These are phyloP conservation scores for Colletotrichum sidae DNA, from an alignment of 2,329 filamentous ascomycete genomes.

Conservation along the genomic window DNA sequence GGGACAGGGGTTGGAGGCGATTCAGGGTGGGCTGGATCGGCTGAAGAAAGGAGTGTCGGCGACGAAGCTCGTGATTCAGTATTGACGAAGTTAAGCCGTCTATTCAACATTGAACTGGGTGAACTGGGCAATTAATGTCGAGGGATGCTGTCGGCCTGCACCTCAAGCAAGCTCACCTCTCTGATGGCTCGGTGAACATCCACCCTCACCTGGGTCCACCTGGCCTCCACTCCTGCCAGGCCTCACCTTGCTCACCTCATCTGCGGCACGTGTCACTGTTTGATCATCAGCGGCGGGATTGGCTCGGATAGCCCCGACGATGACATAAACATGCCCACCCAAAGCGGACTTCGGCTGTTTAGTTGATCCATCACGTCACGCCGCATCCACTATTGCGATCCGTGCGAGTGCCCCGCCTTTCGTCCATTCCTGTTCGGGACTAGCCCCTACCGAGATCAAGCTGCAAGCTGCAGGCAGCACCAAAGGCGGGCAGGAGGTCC, in stretches of 20 bases:
- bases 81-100: not conserved
- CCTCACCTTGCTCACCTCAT: not conserved
- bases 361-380: conserved; percentile 20
- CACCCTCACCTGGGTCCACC: no score
- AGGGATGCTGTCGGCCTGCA: no score
- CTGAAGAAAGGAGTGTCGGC: conserved; percentile 16
- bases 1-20: conserved; percentile 13
- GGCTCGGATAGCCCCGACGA: conserved; percentile 16
- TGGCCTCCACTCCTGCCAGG: no score
- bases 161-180: no score
- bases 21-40: conserved; percentile 3
- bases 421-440: conserved; percentile 3
- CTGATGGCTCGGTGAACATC: no score
- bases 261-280: not conserved
- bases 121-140: no score
- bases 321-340: rapidly evolving
- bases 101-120: no score
- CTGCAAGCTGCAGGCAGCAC: conserved; percentile 12
- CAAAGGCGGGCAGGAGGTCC: conserved; percentile 3
- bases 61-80: conserved; percentile 7
- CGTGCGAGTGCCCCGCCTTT: conserved; percentile 23
- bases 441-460: not conserved
- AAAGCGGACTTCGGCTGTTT: conserved; percentile 18
- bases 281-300: conserved; percentile 21
- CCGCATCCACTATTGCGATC: conserved; percentile 4